A percentile compares a stretch with the other conserved stretches of the same genome.
Conservation (phyloP, 306 rosid genomes). For the Begonia masoniana region DNA sequence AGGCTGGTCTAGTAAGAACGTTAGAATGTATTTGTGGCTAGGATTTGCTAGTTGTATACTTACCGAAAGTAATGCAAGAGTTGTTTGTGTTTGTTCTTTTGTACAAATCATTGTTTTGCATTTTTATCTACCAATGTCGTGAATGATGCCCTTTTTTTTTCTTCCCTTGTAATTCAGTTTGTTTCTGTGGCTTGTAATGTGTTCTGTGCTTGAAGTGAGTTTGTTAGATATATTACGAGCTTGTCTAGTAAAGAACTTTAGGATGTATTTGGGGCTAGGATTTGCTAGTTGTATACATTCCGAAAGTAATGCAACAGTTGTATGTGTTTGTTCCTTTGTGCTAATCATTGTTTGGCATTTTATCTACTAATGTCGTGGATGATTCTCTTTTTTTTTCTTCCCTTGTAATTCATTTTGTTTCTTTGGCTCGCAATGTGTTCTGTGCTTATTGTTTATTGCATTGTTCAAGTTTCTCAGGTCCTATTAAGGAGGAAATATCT, state of each 20-base stretch:
- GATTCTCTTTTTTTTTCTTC: neutral
- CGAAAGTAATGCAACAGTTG: neutral
- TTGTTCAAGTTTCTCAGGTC: constrained; percentile 99
- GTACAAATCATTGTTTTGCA: neutral
- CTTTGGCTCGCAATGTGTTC: constrained; percentile 19
- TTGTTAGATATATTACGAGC: no score
- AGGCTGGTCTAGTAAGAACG: no score
- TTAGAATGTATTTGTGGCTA: neutral
- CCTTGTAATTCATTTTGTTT: neutral
- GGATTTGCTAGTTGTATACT: neutral
- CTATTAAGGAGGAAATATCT: constrained; percentile 68
- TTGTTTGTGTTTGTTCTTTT: neutral
- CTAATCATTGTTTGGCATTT: neutral
- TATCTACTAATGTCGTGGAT: neutral
- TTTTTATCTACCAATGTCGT: neutral
- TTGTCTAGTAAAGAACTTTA: no score
- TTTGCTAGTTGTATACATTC: neutral
- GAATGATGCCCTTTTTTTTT: neutral
- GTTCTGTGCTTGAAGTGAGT: no score
- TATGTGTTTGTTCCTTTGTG: neutral
- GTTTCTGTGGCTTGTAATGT: no score
- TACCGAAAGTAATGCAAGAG: neutral
- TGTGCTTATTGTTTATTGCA: constrained; percentile 82
- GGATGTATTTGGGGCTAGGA: neutral
- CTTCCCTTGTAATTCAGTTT: no score